phyloP scores from a whole-genome alignment of 257 asterid genomes.

The Coffea eugenioides region DNA sequence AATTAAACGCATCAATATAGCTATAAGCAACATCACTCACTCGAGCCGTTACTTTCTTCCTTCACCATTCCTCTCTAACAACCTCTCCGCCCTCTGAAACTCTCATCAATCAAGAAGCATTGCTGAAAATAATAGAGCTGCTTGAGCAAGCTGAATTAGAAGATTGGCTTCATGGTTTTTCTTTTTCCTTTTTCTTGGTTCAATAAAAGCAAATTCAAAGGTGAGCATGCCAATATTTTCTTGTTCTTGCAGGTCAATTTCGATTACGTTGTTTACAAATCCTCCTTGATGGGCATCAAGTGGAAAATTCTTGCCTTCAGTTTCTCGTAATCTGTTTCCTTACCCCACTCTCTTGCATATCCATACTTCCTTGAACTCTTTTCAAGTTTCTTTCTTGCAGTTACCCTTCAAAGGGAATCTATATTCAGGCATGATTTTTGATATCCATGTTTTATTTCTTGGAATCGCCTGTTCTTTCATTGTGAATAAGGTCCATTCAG shows the following conservation, averaged over 20 bases:
- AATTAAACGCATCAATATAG: not conserved
- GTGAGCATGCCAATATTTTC: not conserved
- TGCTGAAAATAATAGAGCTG: not conserved
- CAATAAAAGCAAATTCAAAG: not conserved
- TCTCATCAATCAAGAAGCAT: not conserved
- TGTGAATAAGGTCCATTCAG: conserved; percentile 24
- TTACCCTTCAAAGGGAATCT: not conserved
- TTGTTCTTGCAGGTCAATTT: not conserved
- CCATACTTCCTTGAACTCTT: not conserved
- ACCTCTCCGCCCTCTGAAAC: conserved; percentile 8
- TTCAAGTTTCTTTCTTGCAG: not conserved
- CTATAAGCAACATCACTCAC: conserved; percentile 1
- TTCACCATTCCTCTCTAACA: conserved; percentile 20
- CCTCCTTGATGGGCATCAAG: not conserved
- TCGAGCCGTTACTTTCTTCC: conserved; percentile 19
- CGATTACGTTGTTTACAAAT: not conserved
- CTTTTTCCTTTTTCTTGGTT: not conserved
- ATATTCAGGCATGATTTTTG: conserved; percentile 27
- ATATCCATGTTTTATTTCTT: conserved; percentile 17
- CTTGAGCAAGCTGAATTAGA: conserved; percentile 2
- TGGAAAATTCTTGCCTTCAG: not conserved
- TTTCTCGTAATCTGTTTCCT: not conserved
- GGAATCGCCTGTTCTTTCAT: conserved; percentile 25
- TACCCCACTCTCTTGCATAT: not conserved
- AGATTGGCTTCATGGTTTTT: not conserved